Evolutionary conservation across 73 alveolate genomes (phyloP).

Genomic region (Paramecium pentaurelia): DNA sequence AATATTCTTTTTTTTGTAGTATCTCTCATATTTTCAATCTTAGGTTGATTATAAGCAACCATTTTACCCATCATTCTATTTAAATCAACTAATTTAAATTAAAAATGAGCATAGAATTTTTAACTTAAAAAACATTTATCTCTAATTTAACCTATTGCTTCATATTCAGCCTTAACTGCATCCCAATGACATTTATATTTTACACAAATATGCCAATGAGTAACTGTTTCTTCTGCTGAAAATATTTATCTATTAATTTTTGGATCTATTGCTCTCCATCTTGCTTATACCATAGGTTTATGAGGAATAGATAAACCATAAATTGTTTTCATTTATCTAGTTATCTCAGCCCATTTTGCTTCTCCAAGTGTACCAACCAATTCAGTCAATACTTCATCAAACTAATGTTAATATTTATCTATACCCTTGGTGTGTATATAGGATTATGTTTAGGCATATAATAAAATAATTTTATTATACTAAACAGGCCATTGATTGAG

Average conservation of each 20-base stretch:
- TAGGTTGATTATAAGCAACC: not conserved
- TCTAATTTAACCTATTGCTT: not conserved
- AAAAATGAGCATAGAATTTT: not conserved
- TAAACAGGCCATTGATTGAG: not conserved
- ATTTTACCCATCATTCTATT: slow-evolving; percentile 2
- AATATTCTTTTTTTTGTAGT: slow-evolving; percentile 19
- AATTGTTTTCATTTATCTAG: slow-evolving; percentile 38
- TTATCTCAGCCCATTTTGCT: slow-evolving; percentile 31
- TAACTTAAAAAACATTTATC: slow-evolving; percentile 27
- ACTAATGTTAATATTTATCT: not conserved
- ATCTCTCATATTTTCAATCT: slow-evolving; percentile 25
- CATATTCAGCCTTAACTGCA: slow-evolving; percentile 39
- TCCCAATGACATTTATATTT: slow-evolving; percentile 41
- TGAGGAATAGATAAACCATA: not conserved
- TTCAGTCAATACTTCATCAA: slow-evolving; percentile 5
- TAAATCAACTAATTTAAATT: not conserved
- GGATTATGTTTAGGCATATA: not conserved
- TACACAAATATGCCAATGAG: slow-evolving; percentile 29
- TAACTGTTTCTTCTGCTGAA: not conserved
- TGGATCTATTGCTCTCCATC: slow-evolving; percentile 55
- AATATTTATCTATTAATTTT: slow-evolving; percentile 1
- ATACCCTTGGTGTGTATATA: not conserved
- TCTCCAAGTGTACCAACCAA: slow-evolving; percentile 3
- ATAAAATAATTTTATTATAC: not conserved
- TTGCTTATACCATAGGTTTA: slow-evolving; percentile 39